Conservation (phyloP, 305 asterid species). For the Fraxinus baroniana region DNA sequence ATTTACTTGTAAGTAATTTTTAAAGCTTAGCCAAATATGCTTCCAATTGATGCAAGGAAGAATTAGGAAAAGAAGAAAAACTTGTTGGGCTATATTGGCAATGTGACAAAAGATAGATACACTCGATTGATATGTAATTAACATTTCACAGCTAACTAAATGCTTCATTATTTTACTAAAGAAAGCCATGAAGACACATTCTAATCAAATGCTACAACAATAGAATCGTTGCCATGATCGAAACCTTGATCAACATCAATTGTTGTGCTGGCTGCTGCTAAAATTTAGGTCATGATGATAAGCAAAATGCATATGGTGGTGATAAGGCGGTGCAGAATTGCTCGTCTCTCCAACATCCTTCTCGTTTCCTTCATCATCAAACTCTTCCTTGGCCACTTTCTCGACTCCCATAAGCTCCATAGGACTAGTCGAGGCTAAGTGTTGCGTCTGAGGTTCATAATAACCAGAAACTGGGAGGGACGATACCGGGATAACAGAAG, state of each 20-base stretch:
- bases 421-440: constrained; percentile 28
- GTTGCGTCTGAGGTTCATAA: constrained; percentile 38
- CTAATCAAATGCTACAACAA: background rate
- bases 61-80: background rate
- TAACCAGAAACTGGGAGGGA: constrained; percentile 26
- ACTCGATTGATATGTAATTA: background rate
- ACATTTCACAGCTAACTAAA: background rate
- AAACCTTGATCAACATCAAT: constrained; percentile 25
- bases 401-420: constrained; percentile 43
- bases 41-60: background rate
- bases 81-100: background rate
- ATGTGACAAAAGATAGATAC: background rate
- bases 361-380: constrained; percentile 38
- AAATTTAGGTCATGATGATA: constrained; percentile 69
- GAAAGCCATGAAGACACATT: background rate
- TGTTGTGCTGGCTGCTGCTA: constrained; percentile 56
- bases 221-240: background rate
- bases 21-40: background rate
- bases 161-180: background rate
- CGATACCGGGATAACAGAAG: constrained; percentile 61
- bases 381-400: constrained; percentile 52
- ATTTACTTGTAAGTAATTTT: background rate
- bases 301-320: constrained; percentile 45
- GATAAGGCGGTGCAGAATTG: constrained; percentile 37
- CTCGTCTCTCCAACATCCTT: constrained; percentile 43